A percentile compares a stretch with the other conserved stretches of the same genome.
Evolutionary conservation across 2,329 filamentous ascomycete species (phyloP).

Genomic region (Ambrosiella xylebori): DNA sequence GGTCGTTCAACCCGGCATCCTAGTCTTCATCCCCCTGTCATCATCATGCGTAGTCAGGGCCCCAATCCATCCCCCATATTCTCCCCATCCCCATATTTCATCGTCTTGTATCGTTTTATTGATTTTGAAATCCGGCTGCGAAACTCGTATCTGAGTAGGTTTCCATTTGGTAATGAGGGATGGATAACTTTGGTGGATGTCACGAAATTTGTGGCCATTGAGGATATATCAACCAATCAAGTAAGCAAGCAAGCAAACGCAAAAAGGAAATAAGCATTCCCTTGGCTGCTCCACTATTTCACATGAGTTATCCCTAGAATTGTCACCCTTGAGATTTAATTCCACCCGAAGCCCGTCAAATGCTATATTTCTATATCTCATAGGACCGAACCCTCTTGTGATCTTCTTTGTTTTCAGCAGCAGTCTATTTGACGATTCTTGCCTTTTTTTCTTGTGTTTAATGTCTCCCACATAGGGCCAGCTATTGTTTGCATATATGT

Average conservation of each 20-base stretch:
- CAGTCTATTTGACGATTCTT: too few relatives aligned
- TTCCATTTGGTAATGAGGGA: not conserved
- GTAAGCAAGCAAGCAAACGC: not conserved
- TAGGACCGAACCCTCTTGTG: too few relatives aligned
- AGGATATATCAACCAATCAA: not conserved
- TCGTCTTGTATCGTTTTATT: not conserved
- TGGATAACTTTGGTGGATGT: not conserved
- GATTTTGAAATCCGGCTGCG: not conserved
- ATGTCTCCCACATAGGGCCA: too few relatives aligned
- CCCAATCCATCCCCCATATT: not conserved
- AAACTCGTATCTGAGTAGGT: not conserved
- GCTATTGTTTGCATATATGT: too few relatives aligned
- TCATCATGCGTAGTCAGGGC: not conserved
- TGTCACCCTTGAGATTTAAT: not conserved
- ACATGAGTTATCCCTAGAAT: not conserved
- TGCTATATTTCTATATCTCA: not conserved
- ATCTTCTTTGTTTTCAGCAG: too few relatives aligned
- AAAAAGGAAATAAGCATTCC: not conserved
- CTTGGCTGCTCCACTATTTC: not conserved
- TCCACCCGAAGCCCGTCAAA: not conserved
- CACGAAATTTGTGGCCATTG: not conserved
- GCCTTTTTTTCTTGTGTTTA: too few relatives aligned
- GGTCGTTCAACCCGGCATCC: not conserved
- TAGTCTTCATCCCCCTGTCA: not conserved
- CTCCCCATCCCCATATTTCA: not conserved